Base-by-base conservation (phyloP, 352 stramenopile species). In the Heterotrichella gracilis region DNA sequence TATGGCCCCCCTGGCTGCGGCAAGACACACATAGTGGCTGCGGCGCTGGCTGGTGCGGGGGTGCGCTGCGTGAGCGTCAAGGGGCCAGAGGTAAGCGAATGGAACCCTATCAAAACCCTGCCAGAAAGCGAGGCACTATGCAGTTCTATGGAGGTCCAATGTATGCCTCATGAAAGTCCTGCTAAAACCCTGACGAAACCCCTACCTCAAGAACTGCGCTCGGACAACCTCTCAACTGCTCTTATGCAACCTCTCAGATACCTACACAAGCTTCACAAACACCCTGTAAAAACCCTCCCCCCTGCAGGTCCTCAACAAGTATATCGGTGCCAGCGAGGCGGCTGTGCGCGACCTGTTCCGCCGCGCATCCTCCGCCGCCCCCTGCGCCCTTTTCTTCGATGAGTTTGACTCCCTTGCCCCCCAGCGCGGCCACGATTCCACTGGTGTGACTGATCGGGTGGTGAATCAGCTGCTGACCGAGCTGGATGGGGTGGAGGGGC, bases 401-500 rank as follows among this genome's bases (percentile, higher is more conserved):
- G 70, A 96, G 71, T 93, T 97, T 69, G 89, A 97, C 69, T 87
- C 88, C 4, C 83, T 96, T 39, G 88, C 88, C 24, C 88, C 88
- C n/a, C 82, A 84, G 3, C 83, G 89, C 70, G 89, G 88, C 25
- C 81, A 82, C 9, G 82, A 95, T 73, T 87, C 91, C 74, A 95
- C 86, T 2, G 88, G 89, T 22, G 89, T 97, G 24, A 96, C 88
- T 0, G 89, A 96, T 74, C 80, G 91, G 20, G 85, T 97, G 22
- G 89, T 97, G 63, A 96, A 96, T 74, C 91, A 97, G 71, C 77
- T 97, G 64, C 81, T 96, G 0, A 97, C 90, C 0, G 94, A 95
- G 73, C 75, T 97, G 63, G 90, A 96, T 78, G 89, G 90, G 39
- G 88, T 96, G 9, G 90, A 96, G 77, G 78, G 76, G 0, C 17